A percentile compares a stretch with the other conserved stretches of the same genome.
phyloP scores from a whole-genome alignment of 129 eudicot species.

The Heracleum sosnowskyi region DNA sequence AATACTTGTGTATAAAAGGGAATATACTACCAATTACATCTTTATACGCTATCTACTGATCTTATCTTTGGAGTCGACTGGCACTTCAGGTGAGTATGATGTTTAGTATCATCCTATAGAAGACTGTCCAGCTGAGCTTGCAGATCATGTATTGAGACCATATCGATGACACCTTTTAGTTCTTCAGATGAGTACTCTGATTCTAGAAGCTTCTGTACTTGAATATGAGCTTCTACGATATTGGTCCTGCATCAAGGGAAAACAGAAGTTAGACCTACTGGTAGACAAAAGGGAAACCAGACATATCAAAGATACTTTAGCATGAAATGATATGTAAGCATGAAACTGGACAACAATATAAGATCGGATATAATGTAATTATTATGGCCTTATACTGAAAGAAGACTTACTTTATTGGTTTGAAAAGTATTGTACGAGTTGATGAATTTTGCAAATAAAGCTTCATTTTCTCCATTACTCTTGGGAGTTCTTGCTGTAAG shows the following conservation, averaged over 20 bases:
- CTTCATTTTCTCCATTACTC: conserved; percentile 75
- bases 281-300: not conserved
- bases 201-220: conserved; percentile 53
- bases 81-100: not conserved
- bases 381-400: not conserved
- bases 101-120: conserved; percentile 17
- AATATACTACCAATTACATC: not conserved
- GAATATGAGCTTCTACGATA: conserved; percentile 84
- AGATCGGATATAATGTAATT: not conserved
- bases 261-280: not conserved
- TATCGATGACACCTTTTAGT: conserved; percentile 37
- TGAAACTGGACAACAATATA: not conserved
- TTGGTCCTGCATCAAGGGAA: conserved; percentile 58
- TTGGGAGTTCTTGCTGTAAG: conserved; percentile 74
- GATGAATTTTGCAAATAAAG: conserved; percentile 89
- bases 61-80: not conserved
- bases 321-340: not conserved
- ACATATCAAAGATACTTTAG: not conserved
- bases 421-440: conserved; percentile 87
- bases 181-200: conserved; percentile 72
- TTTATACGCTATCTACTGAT: not conserved
- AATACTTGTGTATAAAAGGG: not conserved
- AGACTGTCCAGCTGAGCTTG: conserved; percentile 74
- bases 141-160: conserved; percentile 64
- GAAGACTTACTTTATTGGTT: conserved; percentile 79